Conservation (phyloP, 2,329 filamentous ascomycete genomes). For the Grosmannia penicillata region DNA sequence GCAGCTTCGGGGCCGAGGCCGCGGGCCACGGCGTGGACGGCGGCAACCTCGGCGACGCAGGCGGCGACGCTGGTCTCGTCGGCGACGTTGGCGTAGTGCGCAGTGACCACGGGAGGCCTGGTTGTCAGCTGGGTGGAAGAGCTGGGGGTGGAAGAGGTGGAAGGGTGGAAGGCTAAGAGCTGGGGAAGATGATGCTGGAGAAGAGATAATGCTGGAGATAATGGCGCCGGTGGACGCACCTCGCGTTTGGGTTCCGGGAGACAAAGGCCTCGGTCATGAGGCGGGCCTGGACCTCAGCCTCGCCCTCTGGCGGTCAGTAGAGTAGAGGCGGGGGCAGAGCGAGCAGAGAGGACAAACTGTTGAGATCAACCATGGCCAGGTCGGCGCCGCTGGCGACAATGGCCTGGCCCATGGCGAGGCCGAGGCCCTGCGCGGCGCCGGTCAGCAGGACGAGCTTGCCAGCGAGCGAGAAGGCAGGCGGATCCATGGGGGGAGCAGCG, state of each 20-base stretch:
- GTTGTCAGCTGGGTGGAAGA: too few species aligned
- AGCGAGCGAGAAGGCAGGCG: slow-evolving; percentile 35
- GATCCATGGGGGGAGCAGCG: background rate
- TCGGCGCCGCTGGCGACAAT: slow-evolving; percentile 79
- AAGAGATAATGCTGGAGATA: too few species aligned
- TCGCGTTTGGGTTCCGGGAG: too few species aligned
- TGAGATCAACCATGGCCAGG: slow-evolving; percentile 85
- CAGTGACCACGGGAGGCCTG: slow-evolving; percentile 61
- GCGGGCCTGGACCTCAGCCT: slow-evolving; percentile 63
- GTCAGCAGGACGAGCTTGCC: slow-evolving; percentile 75
- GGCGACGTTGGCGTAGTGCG: slow-evolving; percentile 80
- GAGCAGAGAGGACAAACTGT: slow-evolving; percentile 38
- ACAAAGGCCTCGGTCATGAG: slow-evolving; percentile 64
- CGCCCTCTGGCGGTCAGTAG: slow-evolving; percentile 45
- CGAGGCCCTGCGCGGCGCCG: slow-evolving; percentile 76
- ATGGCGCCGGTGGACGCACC: too few species aligned
- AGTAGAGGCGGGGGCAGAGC: background rate
- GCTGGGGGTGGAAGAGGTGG: too few species aligned
- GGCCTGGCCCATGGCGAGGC: slow-evolving; percentile 84
- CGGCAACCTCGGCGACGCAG: slow-evolving; percentile 55
- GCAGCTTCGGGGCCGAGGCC: too few species aligned
- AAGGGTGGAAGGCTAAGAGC: background rate
- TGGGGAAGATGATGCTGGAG: too few species aligned
- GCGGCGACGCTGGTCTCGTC: slow-evolving; percentile 62
- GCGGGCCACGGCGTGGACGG: slow-evolving; percentile 39